phyloP scores from a whole-genome alignment of 306 rosid species.

The Pueraria montana region DNA sequence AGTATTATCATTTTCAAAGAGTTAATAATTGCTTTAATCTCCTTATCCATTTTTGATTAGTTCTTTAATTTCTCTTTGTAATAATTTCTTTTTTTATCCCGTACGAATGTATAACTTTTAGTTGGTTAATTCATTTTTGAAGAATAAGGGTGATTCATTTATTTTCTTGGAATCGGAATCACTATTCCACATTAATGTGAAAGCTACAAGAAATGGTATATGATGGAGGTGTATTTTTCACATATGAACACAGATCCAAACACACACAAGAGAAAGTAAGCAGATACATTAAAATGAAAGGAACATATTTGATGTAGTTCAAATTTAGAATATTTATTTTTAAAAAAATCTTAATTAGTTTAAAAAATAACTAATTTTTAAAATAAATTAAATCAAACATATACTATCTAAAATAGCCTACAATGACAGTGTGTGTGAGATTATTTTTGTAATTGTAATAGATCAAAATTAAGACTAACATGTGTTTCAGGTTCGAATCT shows the following conservation, averaged over 20 bases:
- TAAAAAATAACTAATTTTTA: no score
- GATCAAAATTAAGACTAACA: no score
- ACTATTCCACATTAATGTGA: background rate
- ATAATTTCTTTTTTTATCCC: background rate
- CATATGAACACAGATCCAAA: no score
- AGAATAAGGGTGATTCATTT: background rate
- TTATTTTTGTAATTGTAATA: no score
- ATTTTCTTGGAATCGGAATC: background rate
- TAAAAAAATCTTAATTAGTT: no score
- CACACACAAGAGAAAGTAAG: background rate
- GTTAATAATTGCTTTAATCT: background rate
- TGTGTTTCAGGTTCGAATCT: no score
- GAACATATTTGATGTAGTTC: background rate
- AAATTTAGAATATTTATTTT: no score
- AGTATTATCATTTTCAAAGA: background rate
- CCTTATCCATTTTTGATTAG: background rate
- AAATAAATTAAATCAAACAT: no score
- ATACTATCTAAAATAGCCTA: no score
- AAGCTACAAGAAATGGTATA: background rate
- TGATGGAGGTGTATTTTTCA: background rate
- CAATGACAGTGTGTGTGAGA: no score
- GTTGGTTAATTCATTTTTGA: background rate
- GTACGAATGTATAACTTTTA: background rate
- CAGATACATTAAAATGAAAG: background rate
- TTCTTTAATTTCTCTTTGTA: background rate